Evolutionary conservation across 768 basidiomycete genomes (phyloP), one percentile per base, ranked within the genome.

Genomic region (Leucosporidium yakuticum): DNA sequence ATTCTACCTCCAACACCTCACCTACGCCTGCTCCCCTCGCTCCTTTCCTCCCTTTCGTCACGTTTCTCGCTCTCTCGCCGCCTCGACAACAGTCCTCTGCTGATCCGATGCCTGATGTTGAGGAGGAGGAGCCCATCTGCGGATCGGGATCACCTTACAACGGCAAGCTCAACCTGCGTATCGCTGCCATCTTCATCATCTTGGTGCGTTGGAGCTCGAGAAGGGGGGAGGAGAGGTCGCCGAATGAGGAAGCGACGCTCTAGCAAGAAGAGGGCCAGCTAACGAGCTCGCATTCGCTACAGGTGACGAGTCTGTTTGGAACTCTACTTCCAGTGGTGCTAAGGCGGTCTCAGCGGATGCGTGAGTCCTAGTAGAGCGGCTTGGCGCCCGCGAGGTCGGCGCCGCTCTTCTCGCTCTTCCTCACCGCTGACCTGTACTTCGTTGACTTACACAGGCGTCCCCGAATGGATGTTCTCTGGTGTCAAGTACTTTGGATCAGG

Each of bases 401-500:
- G 39, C 39, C n/a, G n/a, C n/a, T n/a, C n/a, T 44, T 15, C 39
- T 15, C 11, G 39, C 39, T 44, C 11, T n/a, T n/a, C n/a, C n/a
- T n/a, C n/a, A n/a, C n/a, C 11, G 39, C 39, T 44, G 39, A 44
- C 39, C 14, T 44, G 11, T 44, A 15, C 39, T 44, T 15, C 39
- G 8, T 44, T 15, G 39, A 44, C 11, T 8, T 15, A 15, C 17
- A 15, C 39, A 44, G 39, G 39, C 27, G 53, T 54, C 1, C 53
- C 25, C 53, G 53, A 54, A 27, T 25, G 53, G 14, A n/a, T 77
- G 3, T 76, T 75, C 59, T 70, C 74, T 58, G 73, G 74, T 25
- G 68, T 65, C 51, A 77, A 77, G 74, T 72, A 69, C 63, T 74
- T 74, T 36, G 71, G 72, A 2, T 62, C 61, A 2, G 74, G 70